Percentiles rank a stretch among this genome's conserved stretches.
Conservation (phyloP, 768 basidiomycete species). For the Postia placenta region DNA sequence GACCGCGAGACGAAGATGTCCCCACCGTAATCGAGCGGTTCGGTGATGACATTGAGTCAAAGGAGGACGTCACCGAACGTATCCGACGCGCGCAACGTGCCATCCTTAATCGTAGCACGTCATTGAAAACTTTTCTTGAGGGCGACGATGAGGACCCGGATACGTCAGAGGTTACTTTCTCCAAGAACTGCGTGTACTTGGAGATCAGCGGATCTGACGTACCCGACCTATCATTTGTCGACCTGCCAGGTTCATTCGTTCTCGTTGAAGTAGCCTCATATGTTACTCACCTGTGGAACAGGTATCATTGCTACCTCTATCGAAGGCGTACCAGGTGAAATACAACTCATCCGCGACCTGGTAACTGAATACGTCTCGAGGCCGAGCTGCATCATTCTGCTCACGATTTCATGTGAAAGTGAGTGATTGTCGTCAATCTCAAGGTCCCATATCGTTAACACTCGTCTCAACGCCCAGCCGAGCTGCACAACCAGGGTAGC, state of each 20-base stretch:
- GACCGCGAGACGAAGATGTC: slow-evolving; percentile 16
- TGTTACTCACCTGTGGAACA: slow-evolving; percentile 33
- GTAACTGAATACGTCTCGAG: slow-evolving; percentile 49
- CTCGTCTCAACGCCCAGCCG: slow-evolving; percentile 36
- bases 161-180: slow-evolving; percentile 19
- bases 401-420: slow-evolving; percentile 64
- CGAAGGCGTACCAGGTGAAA: slow-evolving; percentile 45
- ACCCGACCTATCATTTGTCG: slow-evolving; percentile 27
- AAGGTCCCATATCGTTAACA: neutral
- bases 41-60: slow-evolving; percentile 38
- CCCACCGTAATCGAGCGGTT: slow-evolving; percentile 29
- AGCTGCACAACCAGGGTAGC: slow-evolving; percentile 75
- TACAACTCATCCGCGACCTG: slow-evolving; percentile 51
- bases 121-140: slow-evolving; percentile 32
- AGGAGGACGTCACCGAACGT: slow-evolving; percentile 53
- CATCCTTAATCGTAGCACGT: slow-evolving; percentile 50
- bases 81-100: slow-evolving; percentile 62
- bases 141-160: slow-evolving; percentile 8
- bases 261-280: neutral
- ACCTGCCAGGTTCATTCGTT: slow-evolving; percentile 23
- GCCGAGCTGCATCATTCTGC: slow-evolving; percentile 52
- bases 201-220: slow-evolving; percentile 24
- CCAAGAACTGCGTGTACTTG: slow-evolving; percentile 24
- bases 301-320: slow-evolving; percentile 44
- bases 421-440: slow-evolving; percentile 12